Evolutionary conservation across 106 monocot genomes (phyloP).

Genomic region (Platanthera guangdongensis): DNA sequence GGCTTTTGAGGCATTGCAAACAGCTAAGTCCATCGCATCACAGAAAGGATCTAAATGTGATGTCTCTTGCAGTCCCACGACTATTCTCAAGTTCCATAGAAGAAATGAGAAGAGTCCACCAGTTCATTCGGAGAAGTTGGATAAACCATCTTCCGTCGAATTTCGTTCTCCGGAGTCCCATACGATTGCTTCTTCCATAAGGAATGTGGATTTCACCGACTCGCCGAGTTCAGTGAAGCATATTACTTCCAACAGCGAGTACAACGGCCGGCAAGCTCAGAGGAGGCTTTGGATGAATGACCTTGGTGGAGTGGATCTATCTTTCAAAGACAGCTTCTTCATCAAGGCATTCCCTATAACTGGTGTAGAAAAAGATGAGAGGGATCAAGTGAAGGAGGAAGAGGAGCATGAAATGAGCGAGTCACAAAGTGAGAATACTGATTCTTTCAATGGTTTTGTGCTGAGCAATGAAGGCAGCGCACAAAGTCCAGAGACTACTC

Average conservation of each 20-base stretch:
- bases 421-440: constrained; percentile 16
- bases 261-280: constrained; percentile 23
- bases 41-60: constrained; percentile 52
- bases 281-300: constrained; percentile 63
- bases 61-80: constrained; percentile 27
- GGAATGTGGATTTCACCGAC: constrained; percentile 22
- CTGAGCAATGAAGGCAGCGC: constrained; percentile 10
- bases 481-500: constrained; percentile 11
- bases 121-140: not conserved
- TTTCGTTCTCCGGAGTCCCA: constrained; percentile 72
- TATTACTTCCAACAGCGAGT: constrained; percentile 27
- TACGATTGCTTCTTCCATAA: constrained; percentile 54
- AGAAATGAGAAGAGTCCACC: constrained; percentile 24
- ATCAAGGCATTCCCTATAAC: constrained; percentile 17
- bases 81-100: constrained; percentile 21
- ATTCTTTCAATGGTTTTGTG: constrained; percentile 54
- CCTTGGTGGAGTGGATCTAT: constrained; percentile 47
- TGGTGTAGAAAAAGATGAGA: constrained; percentile 5
- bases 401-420: constrained; percentile 5
- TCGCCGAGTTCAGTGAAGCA: constrained; percentile 48
- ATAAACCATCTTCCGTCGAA: constrained; percentile 11
- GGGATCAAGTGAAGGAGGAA: constrained; percentile 2
- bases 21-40: constrained; percentile 35
- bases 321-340: constrained; percentile 72
- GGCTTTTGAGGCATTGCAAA: constrained; percentile 77